A percentile compares a stretch with the other conserved stretches of the same genome.
Evolutionary conservation across 2,329 filamentous ascomycete species (phyloP).

Genomic region (Sordariomycetes sp.): DNA sequence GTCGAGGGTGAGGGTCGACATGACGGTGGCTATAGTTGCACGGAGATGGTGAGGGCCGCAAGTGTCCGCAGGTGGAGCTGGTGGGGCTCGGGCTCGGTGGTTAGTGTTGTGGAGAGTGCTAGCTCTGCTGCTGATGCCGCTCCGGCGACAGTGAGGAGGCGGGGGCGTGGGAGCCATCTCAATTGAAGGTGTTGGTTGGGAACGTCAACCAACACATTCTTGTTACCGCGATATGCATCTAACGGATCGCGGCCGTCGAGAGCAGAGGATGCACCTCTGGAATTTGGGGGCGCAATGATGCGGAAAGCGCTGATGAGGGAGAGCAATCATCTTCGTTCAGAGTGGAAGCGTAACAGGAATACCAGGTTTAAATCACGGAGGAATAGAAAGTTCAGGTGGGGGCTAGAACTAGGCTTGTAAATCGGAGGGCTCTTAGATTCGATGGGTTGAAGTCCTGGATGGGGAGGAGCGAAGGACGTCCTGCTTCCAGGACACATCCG

Average conservation of each 20-base stretch:
- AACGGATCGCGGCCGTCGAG: not conserved
- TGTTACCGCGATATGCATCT: too few species aligned
- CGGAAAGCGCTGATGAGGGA: not conserved
- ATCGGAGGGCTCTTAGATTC: not conserved
- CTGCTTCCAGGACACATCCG: too few species aligned
- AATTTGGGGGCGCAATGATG: too few species aligned
- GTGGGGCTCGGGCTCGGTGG: not conserved
- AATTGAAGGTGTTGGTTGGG: not conserved
- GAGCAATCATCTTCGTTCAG: not conserved
- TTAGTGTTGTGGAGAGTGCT: not conserved
- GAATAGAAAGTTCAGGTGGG: not conserved
- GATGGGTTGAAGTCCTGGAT: not conserved
- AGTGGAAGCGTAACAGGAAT: not conserved
- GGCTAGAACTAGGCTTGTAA: not conserved
- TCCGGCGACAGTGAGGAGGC: not conserved
- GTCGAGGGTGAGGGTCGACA: conserved; percentile 5
- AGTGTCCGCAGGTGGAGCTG: not conserved
- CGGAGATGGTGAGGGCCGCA: not conserved
- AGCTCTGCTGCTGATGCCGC: not conserved
- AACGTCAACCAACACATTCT: not conserved
- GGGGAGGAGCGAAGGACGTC: too few species aligned
- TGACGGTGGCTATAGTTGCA: not conserved
- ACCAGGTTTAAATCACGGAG: not conserved
- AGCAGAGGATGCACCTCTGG: not conserved
- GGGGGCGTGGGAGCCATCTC: not conserved